Percentiles rank a stretch among this genome's conserved stretches.
Evolutionary conservation across 441 rosid genomes (phyloP).

Genomic region (Populus hybrid): DNA sequence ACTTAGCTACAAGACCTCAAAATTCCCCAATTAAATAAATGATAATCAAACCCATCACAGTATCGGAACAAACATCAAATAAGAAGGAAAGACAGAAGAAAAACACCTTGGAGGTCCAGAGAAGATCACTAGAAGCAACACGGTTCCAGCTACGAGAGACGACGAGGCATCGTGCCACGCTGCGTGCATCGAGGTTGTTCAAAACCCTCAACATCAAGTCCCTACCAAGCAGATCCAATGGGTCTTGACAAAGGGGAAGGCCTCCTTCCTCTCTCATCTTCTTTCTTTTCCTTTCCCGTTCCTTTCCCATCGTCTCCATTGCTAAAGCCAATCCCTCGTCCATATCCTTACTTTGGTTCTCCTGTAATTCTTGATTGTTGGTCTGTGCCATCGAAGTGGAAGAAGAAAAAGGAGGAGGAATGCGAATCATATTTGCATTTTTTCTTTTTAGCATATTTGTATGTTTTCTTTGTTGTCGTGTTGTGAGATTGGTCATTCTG

Average conservation of each 20-base stretch:
- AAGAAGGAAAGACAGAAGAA: not conserved
- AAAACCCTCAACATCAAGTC: conserved; percentile 57
- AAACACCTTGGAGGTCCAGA: conserved; percentile 34
- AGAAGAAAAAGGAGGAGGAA: not conserved
- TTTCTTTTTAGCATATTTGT: too few relatives aligned
- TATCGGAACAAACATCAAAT: not conserved
- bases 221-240: conserved; percentile 49
- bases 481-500: not conserved
- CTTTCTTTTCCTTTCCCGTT: conserved; percentile 9
- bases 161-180: conserved; percentile 9
- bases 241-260: conserved; percentile 23
- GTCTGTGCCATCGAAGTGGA: not conserved
- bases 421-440: not conserved
- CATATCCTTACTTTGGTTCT: not conserved
- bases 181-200: not conserved
- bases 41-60: too few relatives aligned
- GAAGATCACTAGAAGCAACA: too few relatives aligned
- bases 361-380: not conserved
- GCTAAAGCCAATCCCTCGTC: not conserved
- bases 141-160: conserved; percentile 37
- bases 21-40: too few relatives aligned
- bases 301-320: not conserved
- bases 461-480: not conserved
- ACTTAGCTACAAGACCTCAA: too few relatives aligned
- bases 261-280: conserved; percentile 4